Base-by-base conservation (phyloP, 208 protist species). In the Acanthamoeba royreba region DNA sequence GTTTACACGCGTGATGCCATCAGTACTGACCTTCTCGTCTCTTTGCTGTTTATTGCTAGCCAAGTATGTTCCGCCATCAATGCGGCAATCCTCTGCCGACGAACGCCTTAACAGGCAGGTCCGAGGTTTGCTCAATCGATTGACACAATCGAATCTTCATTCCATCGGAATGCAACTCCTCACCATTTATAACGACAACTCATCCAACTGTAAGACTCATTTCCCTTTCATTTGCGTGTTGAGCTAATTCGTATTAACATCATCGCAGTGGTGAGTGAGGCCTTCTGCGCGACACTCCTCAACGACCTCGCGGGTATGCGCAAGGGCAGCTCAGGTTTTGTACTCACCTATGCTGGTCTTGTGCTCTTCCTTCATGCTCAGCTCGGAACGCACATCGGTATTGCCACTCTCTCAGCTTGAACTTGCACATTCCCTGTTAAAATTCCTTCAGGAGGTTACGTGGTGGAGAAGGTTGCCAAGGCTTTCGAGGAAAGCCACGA, bases 111-210 rank as follows among this genome's bases (percentile, higher is more conserved):
- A 46, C 81, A 13, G 40, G 40, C 81, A 89, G 52, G 52, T 89
- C 28, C 45, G 81, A 8, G 81, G 81, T 55, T 35, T 89, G 81
- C 81, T 89, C 81, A 89, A 89, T 38, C 81, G 81, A 45, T 19
- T 89, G 45, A 13, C 81, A 19, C 31, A 89, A n/a, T 19, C 47
- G 33, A 89, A 89, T 38, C 35, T 89, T 25, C 35, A 89, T 19
- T 66, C 81, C 28, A 63, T 89, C 49, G 45, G 35, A 17, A 40
- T 7, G 28, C 35, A 55, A 25, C 40, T 89, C 35, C 35, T 69
- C 19, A 63, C n/a, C 52, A 66, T 89, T 17, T 89, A 69, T 25
- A 19, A 40, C 35, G 81, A 55, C 31, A 35, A 89, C 81, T 47
- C 35, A 22, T 25, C 22, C 47, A 89, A 45, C 43, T 15, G 74